Evolutionary conservation across 441 rosid species (phyloP).

Genomic region (Pelargonium myrrhifolium): DNA sequence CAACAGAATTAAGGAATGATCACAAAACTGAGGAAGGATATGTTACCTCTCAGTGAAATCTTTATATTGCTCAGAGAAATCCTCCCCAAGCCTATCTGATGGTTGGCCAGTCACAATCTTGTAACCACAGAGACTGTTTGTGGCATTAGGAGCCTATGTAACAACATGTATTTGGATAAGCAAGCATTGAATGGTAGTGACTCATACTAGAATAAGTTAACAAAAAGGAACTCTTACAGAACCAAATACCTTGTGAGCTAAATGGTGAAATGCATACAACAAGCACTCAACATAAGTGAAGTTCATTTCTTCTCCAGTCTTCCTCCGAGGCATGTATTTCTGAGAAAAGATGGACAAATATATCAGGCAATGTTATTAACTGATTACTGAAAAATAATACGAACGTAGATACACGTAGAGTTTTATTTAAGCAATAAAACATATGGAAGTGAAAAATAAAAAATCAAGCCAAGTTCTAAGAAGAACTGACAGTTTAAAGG

Average conservation of each 20-base stretch:
- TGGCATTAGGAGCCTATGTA: slow-evolving; percentile 86
- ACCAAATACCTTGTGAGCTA: slow-evolving; percentile 59
- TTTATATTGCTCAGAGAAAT: slow-evolving; percentile 76
- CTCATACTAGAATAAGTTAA: neutral
- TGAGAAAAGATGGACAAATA: slow-evolving; percentile 27
- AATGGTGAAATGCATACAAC: slow-evolving; percentile 76
- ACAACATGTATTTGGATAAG: slow-evolving; percentile 20
- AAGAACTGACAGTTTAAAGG: neutral
- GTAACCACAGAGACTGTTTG: slow-evolving; percentile 89
- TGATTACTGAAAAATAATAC: neutral
- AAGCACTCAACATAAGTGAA: slow-evolving; percentile 89
- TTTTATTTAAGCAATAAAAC: neutral
- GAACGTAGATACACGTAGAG: neutral
- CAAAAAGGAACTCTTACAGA: slow-evolving; percentile 11
- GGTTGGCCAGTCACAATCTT: slow-evolving; percentile 99
- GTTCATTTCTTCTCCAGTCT: slow-evolving; percentile 89
- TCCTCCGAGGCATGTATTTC: slow-evolving; percentile 88
- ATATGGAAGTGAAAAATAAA: neutral
- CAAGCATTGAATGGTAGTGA: slow-evolving; percentile 14
- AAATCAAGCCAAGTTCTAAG: neutral
- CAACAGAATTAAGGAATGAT: neutral
- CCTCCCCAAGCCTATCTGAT: slow-evolving; percentile 96
- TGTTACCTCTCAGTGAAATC: slow-evolving; percentile 78
- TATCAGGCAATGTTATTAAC: neutral
- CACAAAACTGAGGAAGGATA: neutral